Conservation (phyloP, 2,329 filamentous ascomycete species). For the Scytalidium sp. region DNA sequence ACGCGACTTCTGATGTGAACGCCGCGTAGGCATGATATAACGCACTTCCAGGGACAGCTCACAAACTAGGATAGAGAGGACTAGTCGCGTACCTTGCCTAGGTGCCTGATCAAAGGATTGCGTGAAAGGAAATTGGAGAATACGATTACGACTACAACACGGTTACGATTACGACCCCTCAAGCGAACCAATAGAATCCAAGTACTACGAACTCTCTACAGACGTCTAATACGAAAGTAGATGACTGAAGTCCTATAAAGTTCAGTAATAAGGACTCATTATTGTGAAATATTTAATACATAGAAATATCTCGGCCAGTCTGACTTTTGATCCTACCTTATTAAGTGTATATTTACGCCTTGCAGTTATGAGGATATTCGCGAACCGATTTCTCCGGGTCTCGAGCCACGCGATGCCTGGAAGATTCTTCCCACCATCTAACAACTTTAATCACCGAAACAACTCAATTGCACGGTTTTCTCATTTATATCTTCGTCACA, state of each 20-base stretch:
- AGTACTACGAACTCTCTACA: neutral
- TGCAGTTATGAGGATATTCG: too few species aligned
- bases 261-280: too few species aligned
- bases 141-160: neutral
- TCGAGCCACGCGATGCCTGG: too few species aligned
- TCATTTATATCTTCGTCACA: neutral
- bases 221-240: neutral
- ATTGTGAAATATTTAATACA: too few species aligned
- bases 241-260: neutral
- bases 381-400: too few species aligned
- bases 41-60: neutral
- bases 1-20: conserved; percentile 4
- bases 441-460: too few species aligned
- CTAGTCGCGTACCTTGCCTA: too few species aligned
- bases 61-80: neutral
- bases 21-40: conserved; percentile 3
- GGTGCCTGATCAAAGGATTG: neutral
- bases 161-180: neutral
- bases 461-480: too few species aligned
- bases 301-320: too few species aligned
- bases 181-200: neutral
- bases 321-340: too few species aligned
- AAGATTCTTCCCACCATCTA: too few species aligned
- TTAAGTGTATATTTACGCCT: too few species aligned
- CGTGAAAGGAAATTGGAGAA: neutral